phyloP scores from a whole-genome alignment of 129 eudicot genomes.

The Tagetes patula region DNA sequence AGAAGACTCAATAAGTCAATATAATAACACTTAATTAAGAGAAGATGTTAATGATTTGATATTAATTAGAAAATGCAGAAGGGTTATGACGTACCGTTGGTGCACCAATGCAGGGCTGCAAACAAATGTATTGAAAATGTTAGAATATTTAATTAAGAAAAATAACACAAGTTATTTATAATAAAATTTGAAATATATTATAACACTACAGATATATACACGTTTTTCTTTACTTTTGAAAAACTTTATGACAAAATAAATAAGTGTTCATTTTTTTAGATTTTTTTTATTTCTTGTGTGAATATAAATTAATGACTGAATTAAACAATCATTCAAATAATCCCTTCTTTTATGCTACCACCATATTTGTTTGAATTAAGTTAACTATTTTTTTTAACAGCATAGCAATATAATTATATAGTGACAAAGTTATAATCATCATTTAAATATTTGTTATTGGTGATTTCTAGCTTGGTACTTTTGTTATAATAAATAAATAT shows the following conservation, averaged over 20 bases:
- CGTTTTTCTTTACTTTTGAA: background rate
- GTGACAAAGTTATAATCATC: background rate
- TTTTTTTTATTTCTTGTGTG: background rate
- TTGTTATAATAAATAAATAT: background rate
- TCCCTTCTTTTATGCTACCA: too few relatives aligned
- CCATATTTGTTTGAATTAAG: background rate
- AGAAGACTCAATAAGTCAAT: too few relatives aligned
- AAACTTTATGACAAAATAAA: background rate
- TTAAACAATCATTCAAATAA: background rate
- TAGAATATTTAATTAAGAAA: background rate
- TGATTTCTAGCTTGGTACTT: background rate
- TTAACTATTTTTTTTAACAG: background rate
- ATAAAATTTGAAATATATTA: background rate
- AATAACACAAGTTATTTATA: background rate
- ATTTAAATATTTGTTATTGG: too few relatives aligned
- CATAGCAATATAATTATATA: background rate
- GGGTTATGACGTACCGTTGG: conserved; percentile 68
- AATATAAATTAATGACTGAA: too few relatives aligned
- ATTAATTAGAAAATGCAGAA: background rate
- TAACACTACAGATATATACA: background rate
- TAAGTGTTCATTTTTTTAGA: background rate
- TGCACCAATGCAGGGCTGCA: conserved; percentile 81
- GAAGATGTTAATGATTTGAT: background rate
- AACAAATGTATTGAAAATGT: conserved; percentile 11
- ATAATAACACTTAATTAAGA: background rate